A percentile compares a stretch with the other conserved stretches of the same genome.
These are phyloP conservation scores for Lagenidium sp. DNA, from an alignment of 352 stramenopile genomes.

Conservation along the genomic window DNA sequence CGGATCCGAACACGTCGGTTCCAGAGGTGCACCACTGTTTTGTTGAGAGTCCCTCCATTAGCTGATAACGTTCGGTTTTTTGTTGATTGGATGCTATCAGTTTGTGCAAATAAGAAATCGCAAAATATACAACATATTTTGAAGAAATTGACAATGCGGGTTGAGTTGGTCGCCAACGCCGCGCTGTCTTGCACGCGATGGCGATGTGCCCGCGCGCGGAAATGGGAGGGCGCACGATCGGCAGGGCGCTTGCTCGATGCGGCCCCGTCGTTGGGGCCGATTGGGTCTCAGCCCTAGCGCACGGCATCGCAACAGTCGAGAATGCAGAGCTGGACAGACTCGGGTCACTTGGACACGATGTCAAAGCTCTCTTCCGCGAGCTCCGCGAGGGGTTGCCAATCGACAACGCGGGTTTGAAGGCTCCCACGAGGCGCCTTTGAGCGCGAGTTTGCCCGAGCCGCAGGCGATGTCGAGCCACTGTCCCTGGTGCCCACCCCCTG, in stretches of 20 bases:
- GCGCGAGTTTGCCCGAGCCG: slow-evolving; percentile 4
- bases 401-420: slow-evolving; percentile 3
- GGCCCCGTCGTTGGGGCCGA: background rate
- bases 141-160: too few relatives aligned
- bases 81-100: too few relatives aligned
- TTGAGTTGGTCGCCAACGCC: too few relatives aligned
- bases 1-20: too few relatives aligned
- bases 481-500: too few relatives aligned
- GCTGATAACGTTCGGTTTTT: too few relatives aligned
- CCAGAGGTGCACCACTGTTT: too few relatives aligned
- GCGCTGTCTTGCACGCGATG: background rate
- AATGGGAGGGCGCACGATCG: background rate
- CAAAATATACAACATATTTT: too few relatives aligned
- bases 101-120: too few relatives aligned
- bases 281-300: slow-evolving; percentile 6
- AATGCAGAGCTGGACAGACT: slow-evolving; percentile 1
- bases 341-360: slow-evolving; percentile 1
- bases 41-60: too few relatives aligned
- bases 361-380: slow-evolving; percentile 9
- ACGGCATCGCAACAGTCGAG: slow-evolving; percentile 8
- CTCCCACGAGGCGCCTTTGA: slow-evolving; percentile 2
- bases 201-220: background rate
- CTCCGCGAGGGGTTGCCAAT: slow-evolving; percentile 10
- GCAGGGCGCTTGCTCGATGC: background rate
- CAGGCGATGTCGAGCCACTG: slow-evolving; percentile 10